A percentile compares a stretch with the other conserved stretches of the same genome.
These are phyloP conservation scores for Lasiodiplodia hormozganensis DNA, from an alignment of 2,329 filamentous ascomycete species.

Conservation along the genomic window DNA sequence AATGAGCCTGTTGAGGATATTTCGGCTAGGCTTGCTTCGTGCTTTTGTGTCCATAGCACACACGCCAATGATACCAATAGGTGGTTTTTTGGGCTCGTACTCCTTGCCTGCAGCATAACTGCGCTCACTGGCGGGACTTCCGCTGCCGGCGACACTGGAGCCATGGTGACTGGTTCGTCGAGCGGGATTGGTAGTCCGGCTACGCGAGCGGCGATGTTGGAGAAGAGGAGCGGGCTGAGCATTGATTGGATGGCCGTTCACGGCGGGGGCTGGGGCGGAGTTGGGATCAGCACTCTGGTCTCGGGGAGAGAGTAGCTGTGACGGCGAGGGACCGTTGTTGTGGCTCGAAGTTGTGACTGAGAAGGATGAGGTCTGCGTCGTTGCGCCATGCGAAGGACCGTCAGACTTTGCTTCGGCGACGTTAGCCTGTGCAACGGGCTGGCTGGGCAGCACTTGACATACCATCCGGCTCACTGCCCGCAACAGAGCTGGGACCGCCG, in stretches of 20 bases:
- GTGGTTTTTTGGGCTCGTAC: slow-evolving; percentile 47
- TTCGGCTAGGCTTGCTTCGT: slow-evolving; percentile 93
- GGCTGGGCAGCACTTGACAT: slow-evolving; percentile 24
- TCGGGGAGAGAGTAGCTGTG: slow-evolving; percentile 43
- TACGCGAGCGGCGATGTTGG: slow-evolving; percentile 41
- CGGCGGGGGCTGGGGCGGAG: slow-evolving; percentile 14
- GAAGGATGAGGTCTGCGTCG: slow-evolving; percentile 54
- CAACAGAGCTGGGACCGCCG: slow-evolving; percentile 55
- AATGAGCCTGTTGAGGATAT: slow-evolving; percentile 91
- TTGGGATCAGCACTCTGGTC: slow-evolving; percentile 35
- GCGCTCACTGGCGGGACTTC: slow-evolving; percentile 73
- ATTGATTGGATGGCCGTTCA: slow-evolving; percentile 11
- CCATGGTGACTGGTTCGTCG: slow-evolving; percentile 48
- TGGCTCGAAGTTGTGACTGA: slow-evolving; percentile 54
- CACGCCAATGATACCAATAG: slow-evolving; percentile 78
- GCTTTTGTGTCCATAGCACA: slow-evolving; percentile 96
- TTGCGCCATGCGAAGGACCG: slow-evolving; percentile 40
- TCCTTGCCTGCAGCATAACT: slow-evolving; percentile 76
- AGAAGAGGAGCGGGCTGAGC: slow-evolving; percentile 10
- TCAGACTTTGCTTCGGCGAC: slow-evolving; percentile 37
- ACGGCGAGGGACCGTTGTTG: slow-evolving; percentile 50
- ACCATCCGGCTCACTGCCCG: slow-evolving; percentile 55
- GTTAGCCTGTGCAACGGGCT: slow-evolving; percentile 28
- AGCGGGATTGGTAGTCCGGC: slow-evolving; percentile 66
- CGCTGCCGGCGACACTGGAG: slow-evolving; percentile 64